Base-by-base conservation (phyloP, 2,329 filamentous ascomycete genomes). In the Zalaria sp. region DNA sequence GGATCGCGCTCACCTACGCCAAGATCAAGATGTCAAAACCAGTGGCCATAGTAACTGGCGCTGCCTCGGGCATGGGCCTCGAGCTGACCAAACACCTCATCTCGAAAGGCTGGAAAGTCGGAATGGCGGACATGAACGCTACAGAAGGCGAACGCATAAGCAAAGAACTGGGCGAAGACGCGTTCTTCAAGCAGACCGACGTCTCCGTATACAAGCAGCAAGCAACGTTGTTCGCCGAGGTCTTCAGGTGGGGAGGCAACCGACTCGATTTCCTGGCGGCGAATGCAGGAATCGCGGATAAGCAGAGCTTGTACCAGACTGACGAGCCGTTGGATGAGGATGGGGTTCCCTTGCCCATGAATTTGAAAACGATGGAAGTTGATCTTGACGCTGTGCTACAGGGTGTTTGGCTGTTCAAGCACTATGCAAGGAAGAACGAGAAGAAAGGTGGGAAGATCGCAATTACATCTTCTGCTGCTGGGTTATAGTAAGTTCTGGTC, bases 231-330 rank as follows among this genome's bases (percentile, higher is more conserved):
- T 66, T 67, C 50, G 55, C 59, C 37, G 50, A 54, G 25, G 58
- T 60, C 0, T 66, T 60, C 40, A 56, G 61, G 52, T 66, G 61
- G 60, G 62, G 61, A 4, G 47, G 49, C 11, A 57, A 56, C 38
- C 53, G 63, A 1, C 47, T 67, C 1, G 63, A 67, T 45, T 59
- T 66, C 41, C 56, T 59, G 47, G 62, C 64, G 34, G 59, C 63
- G 3, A 67, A 68, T 50, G 65, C 65, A 2, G 64, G 64, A 0
- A 60, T 66, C 40, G 61, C 55, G 38, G 63, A 61, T 43, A 52
- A 52, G 32, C 58, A 63, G 40, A 49, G 52, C 26, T 45, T 66
- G n/a, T 64, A 64, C 35, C 55, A 59, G 31, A 18, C 7, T 7
- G 11, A 36, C 18, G 35, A 36, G 35, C 8, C 7, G 7, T 18